Evolutionary conservation across 1,284 basidiomycete species (phyloP), one percentile per base, ranked within the genome.

Genomic region (Cryptococcus sp.): DNA sequence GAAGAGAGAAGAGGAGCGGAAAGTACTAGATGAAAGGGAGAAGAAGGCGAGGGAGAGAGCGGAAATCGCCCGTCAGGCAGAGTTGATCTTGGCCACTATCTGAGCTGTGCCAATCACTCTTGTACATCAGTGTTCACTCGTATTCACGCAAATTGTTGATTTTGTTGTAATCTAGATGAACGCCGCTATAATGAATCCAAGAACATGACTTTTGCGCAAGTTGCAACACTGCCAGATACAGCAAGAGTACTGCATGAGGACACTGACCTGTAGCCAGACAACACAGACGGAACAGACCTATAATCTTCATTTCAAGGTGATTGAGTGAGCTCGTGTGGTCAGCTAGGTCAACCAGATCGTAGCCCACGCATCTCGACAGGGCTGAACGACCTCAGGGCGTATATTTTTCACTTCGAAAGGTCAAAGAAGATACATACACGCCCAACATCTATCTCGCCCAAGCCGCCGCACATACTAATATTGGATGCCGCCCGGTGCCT

Each of bases 71-170:
- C 58, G 72, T 19, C 72, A 70, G 63, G 71, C 73, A 1, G 75
- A 77, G 52, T 67, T 68, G 37, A 77, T 77, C 50, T 64, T 77
- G 54, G 72, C 72, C 5, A 65, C 61, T 34, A 73, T 76, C 39
- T 60, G 55, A n/a, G 29, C 29, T 63, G 41, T 34, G 29, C 8
- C 8, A 7, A 34, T 34, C 29, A 34, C 29, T 34, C 8, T 34
- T 34, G 29, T 13, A 34, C 29, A 13, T 34, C n/a, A n/a, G n/a
- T n/a, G n/a, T n/a, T n/a, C n/a, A n/a, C n/a, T n/a, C n/a, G n/a
- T n/a, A n/a, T n/a, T n/a, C n/a, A n/a, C n/a, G n/a, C n/a, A n/a
- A n/a, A 34, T 34, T 34, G 29, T 34, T 5, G 13, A 10, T 10
- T 13, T 10, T 34, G 29, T 34, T 34, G 29, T 34, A 4, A 7